Conservation (phyloP, 106 monocot genomes). For the Cymbidium sinense region DNA sequence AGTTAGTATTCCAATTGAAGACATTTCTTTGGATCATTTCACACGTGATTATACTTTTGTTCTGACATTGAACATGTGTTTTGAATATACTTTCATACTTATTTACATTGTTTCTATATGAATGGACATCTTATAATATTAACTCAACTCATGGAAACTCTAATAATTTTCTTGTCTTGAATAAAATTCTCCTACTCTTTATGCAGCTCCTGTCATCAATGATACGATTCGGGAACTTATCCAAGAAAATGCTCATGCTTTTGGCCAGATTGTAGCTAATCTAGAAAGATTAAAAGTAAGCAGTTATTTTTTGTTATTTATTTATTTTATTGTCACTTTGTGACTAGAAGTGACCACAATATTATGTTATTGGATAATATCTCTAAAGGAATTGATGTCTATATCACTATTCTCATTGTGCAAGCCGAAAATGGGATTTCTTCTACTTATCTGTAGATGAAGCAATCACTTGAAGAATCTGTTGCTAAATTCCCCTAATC, state of each 20-base stretch:
- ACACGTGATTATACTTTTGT: neutral
- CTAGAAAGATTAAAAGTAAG: constrained; percentile 23
- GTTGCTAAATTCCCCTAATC: neutral
- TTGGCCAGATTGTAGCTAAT: constrained; percentile 29
- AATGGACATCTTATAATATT: neutral
- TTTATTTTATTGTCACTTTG: neutral
- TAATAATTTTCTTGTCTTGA: neutral
- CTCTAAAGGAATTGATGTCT: neutral
- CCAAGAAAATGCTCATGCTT: constrained; percentile 26
- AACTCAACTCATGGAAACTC: neutral
- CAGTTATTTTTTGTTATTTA: neutral
- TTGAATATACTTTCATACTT: neutral
- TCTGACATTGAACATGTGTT: neutral
- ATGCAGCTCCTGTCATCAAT: constrained; percentile 23
- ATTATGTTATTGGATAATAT: neutral
- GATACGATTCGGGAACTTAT: constrained; percentile 17
- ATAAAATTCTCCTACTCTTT: neutral
- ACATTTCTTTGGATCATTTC: neutral
- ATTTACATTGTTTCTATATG: neutral
- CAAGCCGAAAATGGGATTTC: neutral
- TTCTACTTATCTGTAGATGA: neutral
- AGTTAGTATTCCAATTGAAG: neutral
- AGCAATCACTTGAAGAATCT: neutral
- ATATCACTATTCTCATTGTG: neutral
- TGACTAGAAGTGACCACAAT: neutral